These are phyloP conservation scores for Pleurozium schreberi DNA, from an alignment of 225 moss, liverwort and hornwort genomes.

Conservation along the genomic window DNA sequence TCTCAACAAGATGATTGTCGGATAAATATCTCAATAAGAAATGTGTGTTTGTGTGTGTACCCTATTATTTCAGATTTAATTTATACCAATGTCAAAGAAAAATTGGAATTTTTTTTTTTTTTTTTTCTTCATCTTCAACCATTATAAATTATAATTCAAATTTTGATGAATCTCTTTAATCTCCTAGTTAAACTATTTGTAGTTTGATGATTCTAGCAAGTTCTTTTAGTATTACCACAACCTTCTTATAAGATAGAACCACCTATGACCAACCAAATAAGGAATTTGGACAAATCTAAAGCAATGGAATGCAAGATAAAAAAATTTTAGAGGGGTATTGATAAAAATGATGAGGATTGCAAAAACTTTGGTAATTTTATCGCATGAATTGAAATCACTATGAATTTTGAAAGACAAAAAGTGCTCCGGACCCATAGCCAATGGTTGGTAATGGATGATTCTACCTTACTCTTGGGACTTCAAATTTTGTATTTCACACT, in stretches of 20 bases:
- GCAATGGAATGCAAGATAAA: too few species aligned
- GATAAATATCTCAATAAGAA: too few species aligned
- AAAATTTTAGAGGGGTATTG: too few species aligned
- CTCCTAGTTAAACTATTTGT: background rate
- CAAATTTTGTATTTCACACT: background rate
- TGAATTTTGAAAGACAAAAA: too few species aligned
- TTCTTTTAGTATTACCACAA: background rate
- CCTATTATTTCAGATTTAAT: background rate
- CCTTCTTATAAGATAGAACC: background rate
- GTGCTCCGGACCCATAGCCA: too few species aligned
- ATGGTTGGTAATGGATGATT: too few species aligned
- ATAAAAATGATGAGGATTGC: too few species aligned
- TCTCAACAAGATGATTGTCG: background rate
- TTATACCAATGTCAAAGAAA: background rate
- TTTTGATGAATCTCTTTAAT: background rate
- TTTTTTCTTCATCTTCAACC: background rate
- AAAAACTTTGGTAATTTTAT: too few species aligned
- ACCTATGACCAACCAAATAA: too few species aligned
- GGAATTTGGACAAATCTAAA: too few species aligned
- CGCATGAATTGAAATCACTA: too few species aligned
- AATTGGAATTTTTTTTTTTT: accelerated
- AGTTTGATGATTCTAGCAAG: background rate
- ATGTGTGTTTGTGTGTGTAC: background rate
- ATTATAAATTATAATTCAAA: background rate
- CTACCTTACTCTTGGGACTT: too few species aligned